A percentile compares a stretch with the other conserved stretches of the same genome.
These are phyloP conservation scores for Limtongia smithiae DNA, from an alignment of 805 yeast genomes.

Conservation along the genomic window DNA sequence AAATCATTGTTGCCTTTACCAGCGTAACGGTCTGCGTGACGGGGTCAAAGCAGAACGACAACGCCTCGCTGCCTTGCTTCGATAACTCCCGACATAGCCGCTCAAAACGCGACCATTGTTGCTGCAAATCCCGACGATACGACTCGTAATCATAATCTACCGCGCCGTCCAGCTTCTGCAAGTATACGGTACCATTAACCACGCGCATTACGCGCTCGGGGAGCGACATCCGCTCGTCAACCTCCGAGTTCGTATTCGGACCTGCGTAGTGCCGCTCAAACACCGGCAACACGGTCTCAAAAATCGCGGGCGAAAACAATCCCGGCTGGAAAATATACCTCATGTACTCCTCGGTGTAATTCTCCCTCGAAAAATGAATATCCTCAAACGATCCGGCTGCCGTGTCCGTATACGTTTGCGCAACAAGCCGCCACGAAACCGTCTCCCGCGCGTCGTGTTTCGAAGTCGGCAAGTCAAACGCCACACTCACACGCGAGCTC, in stretches of 20 bases:
- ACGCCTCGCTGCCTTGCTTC: slow-evolving; percentile 56
- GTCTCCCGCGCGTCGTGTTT: neutral
- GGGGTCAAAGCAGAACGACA: slow-evolving; percentile 47
- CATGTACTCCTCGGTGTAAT: slow-evolving; percentile 37
- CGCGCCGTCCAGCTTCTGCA: slow-evolving; percentile 8
- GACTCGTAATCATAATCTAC: slow-evolving; percentile 35
- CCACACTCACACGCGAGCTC: slow-evolving; percentile 39
- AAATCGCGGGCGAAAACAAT: slow-evolving; percentile 46
- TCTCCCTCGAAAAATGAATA: slow-evolving; percentile 33
- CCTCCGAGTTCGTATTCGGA: slow-evolving; percentile 31
- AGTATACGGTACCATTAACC: slow-evolving; percentile 37
- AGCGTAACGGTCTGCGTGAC: slow-evolving; percentile 36
- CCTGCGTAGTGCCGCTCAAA: slow-evolving; percentile 46
- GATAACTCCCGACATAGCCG: slow-evolving; percentile 69
- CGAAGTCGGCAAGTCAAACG: slow-evolving; percentile 16
- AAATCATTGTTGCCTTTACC: slow-evolving; percentile 39
- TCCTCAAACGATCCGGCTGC: slow-evolving; percentile 3
- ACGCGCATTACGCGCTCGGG: slow-evolving; percentile 38
- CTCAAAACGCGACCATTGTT: slow-evolving; percentile 66
- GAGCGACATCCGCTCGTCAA: slow-evolving; percentile 33
- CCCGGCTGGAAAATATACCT: slow-evolving; percentile 50
- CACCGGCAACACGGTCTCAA: slow-evolving; percentile 52
- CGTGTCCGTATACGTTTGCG: neutral
- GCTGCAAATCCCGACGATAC: slow-evolving; percentile 41
- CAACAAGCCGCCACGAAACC: slow-evolving; percentile 23